Percentiles rank a stretch among this genome's conserved stretches.
Conservation (phyloP, 1,139 yeast genomes). For the Debaryomyces robertsiae region DNA sequence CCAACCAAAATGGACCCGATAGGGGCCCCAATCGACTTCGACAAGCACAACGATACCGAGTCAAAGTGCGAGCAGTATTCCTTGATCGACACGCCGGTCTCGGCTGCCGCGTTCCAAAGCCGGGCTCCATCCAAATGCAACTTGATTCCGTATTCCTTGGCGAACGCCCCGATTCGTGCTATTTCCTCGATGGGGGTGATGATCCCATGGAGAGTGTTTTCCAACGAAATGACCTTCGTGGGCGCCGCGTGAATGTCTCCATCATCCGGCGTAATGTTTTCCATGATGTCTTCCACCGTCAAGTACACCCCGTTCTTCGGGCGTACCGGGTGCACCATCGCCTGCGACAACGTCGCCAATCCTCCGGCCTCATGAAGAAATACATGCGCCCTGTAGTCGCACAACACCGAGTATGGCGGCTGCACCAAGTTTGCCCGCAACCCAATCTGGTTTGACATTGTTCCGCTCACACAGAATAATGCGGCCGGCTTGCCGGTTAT, state of each 20-base stretch:
- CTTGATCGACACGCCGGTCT: constrained; percentile 64
- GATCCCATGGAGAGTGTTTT: constrained; percentile 86
- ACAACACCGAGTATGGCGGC: constrained; percentile 84
- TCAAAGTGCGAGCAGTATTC: constrained; percentile 84
- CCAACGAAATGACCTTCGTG: constrained; percentile 80
- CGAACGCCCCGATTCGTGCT: constrained; percentile 69
- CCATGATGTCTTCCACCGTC: constrained; percentile 77
- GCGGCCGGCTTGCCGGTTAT: constrained; percentile 85
- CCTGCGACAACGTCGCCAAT: constrained; percentile 83
- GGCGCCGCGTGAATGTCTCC: constrained; percentile 91
- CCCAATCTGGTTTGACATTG: constrained; percentile 87
- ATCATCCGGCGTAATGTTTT: constrained; percentile 68
- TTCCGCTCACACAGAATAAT: constrained; percentile 84
- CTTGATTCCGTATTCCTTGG: constrained; percentile 60
- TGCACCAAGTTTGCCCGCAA: constrained; percentile 74
- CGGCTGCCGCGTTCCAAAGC: constrained; percentile 85
- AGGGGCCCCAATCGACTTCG: constrained; percentile 94
- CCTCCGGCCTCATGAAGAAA: constrained; percentile 90
- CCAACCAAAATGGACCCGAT: constrained; percentile 90
- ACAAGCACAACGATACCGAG: constrained; percentile 84
- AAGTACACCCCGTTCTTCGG: constrained; percentile 75
- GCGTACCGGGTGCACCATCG: constrained; percentile 83
- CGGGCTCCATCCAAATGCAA: constrained; percentile 96
- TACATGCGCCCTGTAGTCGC: constrained; percentile 87
- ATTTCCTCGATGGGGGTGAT: constrained; percentile 83